Percentiles rank a stretch among this genome's conserved stretches.
Conservation (phyloP, 2,329 filamentous ascomycete genomes). For the Botrytis tulipae region DNA sequence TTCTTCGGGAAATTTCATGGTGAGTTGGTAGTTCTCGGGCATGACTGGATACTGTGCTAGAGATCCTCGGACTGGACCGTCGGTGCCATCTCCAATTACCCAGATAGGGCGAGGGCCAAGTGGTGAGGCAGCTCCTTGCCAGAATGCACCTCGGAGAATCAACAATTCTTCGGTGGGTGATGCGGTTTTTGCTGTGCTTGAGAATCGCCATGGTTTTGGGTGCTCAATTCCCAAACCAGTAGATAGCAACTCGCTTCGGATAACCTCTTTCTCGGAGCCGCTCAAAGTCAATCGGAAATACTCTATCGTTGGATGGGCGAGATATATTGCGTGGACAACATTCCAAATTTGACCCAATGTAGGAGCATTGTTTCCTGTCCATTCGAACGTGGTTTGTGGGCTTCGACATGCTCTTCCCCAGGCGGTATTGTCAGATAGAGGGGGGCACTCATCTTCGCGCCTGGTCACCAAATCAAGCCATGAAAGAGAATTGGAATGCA, state of each 20-base stretch:
- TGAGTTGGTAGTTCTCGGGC: constrained; percentile 46
- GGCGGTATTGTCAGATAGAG: constrained; percentile 40
- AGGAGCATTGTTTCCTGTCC: constrained; percentile 37
- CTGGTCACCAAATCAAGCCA: constrained; percentile 35
- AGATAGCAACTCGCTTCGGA: constrained; percentile 37
- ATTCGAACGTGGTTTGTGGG: constrained; percentile 39
- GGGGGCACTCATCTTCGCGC: constrained; percentile 25
- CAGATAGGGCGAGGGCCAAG: constrained; percentile 63
- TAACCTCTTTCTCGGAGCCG: constrained; percentile 34
- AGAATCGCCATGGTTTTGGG: constrained; percentile 24
- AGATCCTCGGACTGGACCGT: constrained; percentile 42
- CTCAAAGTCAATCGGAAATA: constrained; percentile 39
- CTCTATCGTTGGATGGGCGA: constrained; percentile 38
- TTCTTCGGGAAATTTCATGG: constrained; percentile 35
- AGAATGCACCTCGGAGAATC: constrained; percentile 58
- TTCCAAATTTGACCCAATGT: constrained; percentile 43
- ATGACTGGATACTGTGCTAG: constrained; percentile 41
- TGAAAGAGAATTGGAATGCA: constrained; percentile 37
- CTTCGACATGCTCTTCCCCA: constrained; percentile 40
- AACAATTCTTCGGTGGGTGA: constrained; percentile 42
- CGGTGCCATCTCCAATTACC: constrained; percentile 38
- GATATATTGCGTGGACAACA: constrained; percentile 41
- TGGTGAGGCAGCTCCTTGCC: constrained; percentile 68
- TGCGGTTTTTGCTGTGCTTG: background rate
- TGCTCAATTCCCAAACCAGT: constrained; percentile 31